Conservation (phyloP, 1,284 basidiomycete genomes). For the Pholiota adiposa region DNA sequence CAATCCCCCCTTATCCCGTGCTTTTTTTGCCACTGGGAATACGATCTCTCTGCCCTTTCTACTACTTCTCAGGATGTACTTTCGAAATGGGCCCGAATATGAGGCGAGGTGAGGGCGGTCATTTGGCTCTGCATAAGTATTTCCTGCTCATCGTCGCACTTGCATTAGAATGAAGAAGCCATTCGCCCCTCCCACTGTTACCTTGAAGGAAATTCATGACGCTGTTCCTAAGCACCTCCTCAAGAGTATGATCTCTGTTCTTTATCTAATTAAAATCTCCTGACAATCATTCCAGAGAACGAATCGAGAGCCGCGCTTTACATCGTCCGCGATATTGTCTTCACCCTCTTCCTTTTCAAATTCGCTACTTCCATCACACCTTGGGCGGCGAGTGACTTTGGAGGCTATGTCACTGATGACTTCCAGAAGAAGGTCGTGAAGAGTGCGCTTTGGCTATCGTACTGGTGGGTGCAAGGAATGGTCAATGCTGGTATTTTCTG, state of each 20-base stretch:
- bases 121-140: neutral
- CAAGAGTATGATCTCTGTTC: constrained; percentile 38
- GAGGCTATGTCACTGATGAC: constrained; percentile 30
- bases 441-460: constrained; percentile 35
- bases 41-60: neutral
- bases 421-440: constrained; percentile 29
- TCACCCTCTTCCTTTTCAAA: constrained; percentile 36
- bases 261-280: neutral
- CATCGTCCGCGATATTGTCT: constrained; percentile 42
- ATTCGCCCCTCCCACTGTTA: constrained; percentile 43
- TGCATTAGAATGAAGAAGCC: constrained; percentile 32
- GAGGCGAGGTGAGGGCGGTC: constrained; percentile 30
- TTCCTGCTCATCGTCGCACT: neutral
- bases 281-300: constrained; percentile 36
- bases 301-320: constrained; percentile 39
- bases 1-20: constrained; percentile 5
- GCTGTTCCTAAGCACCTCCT: constrained; percentile 56
- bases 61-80: constrained; percentile 17
- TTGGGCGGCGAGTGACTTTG: constrained; percentile 33
- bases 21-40: neutral
- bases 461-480: constrained; percentile 42
- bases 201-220: constrained; percentile 49
- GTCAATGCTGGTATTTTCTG: constrained; percentile 45
- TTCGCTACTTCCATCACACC: constrained; percentile 38
- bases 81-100: constrained; percentile 37